Evolutionary conservation across 2,329 filamentous ascomycete genomes (phyloP), one percentile per base, ranked within the genome.

Genomic region (Fusarium domesticum): DNA sequence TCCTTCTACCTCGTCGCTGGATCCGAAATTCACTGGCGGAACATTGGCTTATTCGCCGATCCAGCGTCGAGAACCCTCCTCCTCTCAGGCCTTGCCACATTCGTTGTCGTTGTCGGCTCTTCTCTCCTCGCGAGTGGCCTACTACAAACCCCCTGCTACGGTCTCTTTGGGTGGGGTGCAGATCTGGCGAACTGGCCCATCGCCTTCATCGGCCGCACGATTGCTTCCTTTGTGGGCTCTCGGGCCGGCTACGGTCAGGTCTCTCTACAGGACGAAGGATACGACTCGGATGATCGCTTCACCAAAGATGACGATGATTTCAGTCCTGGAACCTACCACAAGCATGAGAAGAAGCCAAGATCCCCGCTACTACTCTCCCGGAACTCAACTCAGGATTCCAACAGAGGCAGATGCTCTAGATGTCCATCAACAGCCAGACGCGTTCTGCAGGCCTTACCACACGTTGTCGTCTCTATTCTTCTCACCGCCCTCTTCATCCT

Each of bases 11-110:
- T 51, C 7, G 57, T 65, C 8, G 55, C 65, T 5, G 64, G 64
- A 6, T 62, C 64, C 0, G 65, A 68, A 18, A 58, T 68, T 5
- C 66, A 62, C 35, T 68, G 66, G 65, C 57, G 64, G 11, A 67
- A 68, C 37, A 53, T 66, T n/a, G 63, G 51, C 1, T 39, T 67
- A 7, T 64, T 59, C 2, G 53, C 58, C 14, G 66, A 68, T 18
- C 50, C 64, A 1, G 57, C 63, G 1, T 61, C 64, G 2, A 56
- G 64, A 34, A 52, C 55, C 6, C 54, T 67, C n/a, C 50, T 69
- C 14, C 51, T 68, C 19, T 60, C 65, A 1, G 66, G 66, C 0
- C 36, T 64, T 14, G 50, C 66, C 31, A 62, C 62, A 3, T 59
- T 61, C 6, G 7, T 47, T 4, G 35, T 60, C 19, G 59, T 61